Evolutionary conservation across 2,329 filamentous ascomycete genomes (phyloP).

Genomic region (Colletotrichum melonis): DNA sequence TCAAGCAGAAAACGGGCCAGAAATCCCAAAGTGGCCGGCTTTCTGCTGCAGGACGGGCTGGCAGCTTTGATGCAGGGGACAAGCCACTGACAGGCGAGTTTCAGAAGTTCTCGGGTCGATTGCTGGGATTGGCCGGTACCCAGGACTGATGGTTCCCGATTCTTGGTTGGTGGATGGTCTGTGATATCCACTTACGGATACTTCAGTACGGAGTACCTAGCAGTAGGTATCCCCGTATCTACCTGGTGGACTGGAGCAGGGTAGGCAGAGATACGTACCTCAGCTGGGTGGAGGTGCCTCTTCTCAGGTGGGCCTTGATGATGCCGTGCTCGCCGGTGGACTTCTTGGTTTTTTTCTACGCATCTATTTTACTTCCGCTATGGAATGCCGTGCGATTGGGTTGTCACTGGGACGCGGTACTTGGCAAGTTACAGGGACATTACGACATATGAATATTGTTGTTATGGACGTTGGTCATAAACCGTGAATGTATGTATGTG

Average conservation of each 20-base stretch:
- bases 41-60: conserved; percentile 19
- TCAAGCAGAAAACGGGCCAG: conserved; percentile 7
- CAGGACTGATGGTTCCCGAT: conserved; percentile 19
- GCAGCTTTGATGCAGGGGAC: conserved; percentile 34
- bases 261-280: conserved; percentile 8
- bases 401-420: not conserved
- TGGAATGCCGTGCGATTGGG: not conserved
- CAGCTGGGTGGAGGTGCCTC: conserved; percentile 20
- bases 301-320: conserved; percentile 13
- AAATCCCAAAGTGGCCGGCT: conserved; percentile 24
- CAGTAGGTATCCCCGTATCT: too few relatives aligned
- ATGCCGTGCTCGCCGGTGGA: conserved; percentile 30
- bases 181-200: not conserved
- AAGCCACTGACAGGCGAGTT: conserved; percentile 35
- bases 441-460: not conserved
- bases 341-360: not conserved
- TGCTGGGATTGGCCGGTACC: conserved; percentile 30
- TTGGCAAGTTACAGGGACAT: not conserved
- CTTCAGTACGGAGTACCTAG: not conserved
- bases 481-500: not conserved
- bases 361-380: not conserved
- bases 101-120: conserved; percentile 27
- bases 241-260: too few relatives aligned
- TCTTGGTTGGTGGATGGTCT: conserved; percentile 27
- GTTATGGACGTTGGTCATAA: not conserved